These are phyloP conservation scores for Plasmodium knowlesi DNA, from an alignment of 169 alveolate genomes.

Conservation along the genomic window DNA sequence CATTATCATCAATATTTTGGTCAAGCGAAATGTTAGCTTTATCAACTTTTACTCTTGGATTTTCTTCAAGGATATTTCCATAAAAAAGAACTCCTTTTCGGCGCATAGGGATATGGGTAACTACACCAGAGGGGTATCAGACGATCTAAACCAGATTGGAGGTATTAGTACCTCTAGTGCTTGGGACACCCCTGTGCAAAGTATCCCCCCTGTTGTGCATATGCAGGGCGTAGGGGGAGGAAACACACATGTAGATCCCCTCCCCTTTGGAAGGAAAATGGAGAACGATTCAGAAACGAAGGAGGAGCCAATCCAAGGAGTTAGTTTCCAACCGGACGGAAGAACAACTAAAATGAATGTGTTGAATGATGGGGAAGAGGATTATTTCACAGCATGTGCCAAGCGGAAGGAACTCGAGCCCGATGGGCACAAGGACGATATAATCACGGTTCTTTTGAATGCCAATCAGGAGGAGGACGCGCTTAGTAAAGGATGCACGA, in stretches of 20 bases:
- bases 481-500: background rate
- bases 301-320: background rate
- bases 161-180: background rate
- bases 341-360: background rate
- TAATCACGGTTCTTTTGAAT: background rate
- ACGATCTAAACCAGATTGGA: background rate
- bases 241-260: background rate
- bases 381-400: background rate
- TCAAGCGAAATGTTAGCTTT: conserved; percentile 55
- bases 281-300: background rate
- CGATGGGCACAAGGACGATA: background rate
- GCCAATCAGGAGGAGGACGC: conserved; percentile 19
- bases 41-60: conserved; percentile 69
- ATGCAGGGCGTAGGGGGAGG: background rate
- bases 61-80: conserved; percentile 52
- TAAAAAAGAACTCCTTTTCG: conserved; percentile 19
- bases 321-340: background rate
- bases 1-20: conserved; percentile 51
- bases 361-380: background rate
- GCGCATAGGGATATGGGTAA: conserved; percentile 9
- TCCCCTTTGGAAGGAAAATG: background rate
- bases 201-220: background rate
- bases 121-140: background rate
- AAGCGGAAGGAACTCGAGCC: background rate
- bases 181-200: background rate